A percentile compares a stretch with the other conserved stretches of the same genome.
These are phyloP conservation scores for Beauveria caledonica DNA, from an alignment of 2,329 filamentous ascomycete species.

Conservation along the genomic window DNA sequence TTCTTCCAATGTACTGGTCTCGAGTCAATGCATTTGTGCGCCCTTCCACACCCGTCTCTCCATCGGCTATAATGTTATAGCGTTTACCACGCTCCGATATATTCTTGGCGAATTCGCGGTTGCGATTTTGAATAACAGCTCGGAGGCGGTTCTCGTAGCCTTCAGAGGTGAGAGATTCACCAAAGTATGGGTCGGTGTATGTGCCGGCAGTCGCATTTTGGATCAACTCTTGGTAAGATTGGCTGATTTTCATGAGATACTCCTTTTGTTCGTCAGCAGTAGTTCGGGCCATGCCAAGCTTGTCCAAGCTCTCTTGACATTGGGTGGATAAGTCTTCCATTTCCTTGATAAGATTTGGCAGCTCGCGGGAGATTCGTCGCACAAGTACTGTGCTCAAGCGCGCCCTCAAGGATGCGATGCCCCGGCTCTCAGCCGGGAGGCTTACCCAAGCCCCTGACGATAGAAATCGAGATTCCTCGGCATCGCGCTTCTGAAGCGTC, in stretches of 20 bases:
- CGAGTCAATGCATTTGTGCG: constrained; percentile 1
- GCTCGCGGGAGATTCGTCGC: constrained; percentile 36
- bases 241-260: constrained; percentile 38
- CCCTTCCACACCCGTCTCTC: not conserved
- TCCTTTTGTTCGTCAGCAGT: constrained; percentile 38
- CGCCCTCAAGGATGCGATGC: constrained; percentile 37
- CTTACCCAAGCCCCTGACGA: constrained; percentile 30
- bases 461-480: constrained; percentile 36
- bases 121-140: constrained; percentile 44
- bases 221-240: constrained; percentile 34
- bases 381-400: constrained; percentile 44
- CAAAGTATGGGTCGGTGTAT: constrained; percentile 46
- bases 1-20: constrained; percentile 16
- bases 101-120: constrained; percentile 35
- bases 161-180: constrained; percentile 19
- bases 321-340: constrained; percentile 28
- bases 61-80: constrained; percentile 22
- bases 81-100: constrained; percentile 36
- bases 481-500: constrained; percentile 28
- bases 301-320: constrained; percentile 30
- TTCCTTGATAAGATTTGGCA: constrained; percentile 36
- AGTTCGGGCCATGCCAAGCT: constrained; percentile 40
- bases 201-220: constrained; percentile 39
- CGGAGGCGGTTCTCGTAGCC: constrained; percentile 40
- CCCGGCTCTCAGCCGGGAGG: constrained; percentile 29